phyloP scores from a whole-genome alignment of 352 stramenopile species.

The Blastocystis sp. region DNA sequence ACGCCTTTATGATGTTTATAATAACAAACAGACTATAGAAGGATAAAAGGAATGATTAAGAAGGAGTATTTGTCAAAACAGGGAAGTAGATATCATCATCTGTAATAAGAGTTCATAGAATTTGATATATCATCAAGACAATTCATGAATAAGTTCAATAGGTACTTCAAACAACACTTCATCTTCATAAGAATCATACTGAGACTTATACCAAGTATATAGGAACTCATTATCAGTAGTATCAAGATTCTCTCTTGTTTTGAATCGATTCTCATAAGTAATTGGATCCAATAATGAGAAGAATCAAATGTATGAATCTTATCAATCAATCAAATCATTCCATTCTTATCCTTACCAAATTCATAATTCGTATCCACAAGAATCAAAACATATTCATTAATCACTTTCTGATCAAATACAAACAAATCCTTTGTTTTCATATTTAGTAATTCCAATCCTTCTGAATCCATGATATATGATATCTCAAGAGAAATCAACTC shows the following conservation, averaged over 20 bases:
- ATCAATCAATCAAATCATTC: slow-evolving; percentile 89
- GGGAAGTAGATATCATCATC: slow-evolving; percentile 82
- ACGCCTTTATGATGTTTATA: background rate
- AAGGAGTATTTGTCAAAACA: slow-evolving; percentile 25
- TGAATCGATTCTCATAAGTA: slow-evolving; percentile 68
- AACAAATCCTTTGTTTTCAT: slow-evolving; percentile 83
- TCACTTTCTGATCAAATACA: slow-evolving; percentile 82
- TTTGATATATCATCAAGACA: slow-evolving; percentile 90
- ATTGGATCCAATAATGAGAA: slow-evolving; percentile 80
- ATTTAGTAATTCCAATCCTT: slow-evolving; percentile 88
- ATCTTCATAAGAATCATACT: slow-evolving; percentile 96
- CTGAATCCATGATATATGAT: slow-evolving; percentile 89
- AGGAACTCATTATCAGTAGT: slow-evolving; percentile 99
- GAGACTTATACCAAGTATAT: slow-evolving; percentile 88
- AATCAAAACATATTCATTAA: slow-evolving; percentile 83
- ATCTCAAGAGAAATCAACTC: slow-evolving; percentile 87
- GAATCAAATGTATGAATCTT: slow-evolving; percentile 97
- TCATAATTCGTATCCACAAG: slow-evolving; percentile 97
- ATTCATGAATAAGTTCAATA: slow-evolving; percentile 86
- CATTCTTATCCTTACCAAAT: too few relatives aligned
- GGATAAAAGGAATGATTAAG: background rate
- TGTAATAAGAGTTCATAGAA: slow-evolving; percentile 97
- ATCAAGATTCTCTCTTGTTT: slow-evolving; percentile 71
- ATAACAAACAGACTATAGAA: background rate
- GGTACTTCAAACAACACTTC: slow-evolving; percentile 85